Evolutionary conservation across 2,329 filamentous ascomycete genomes (phyloP), one percentile per base, ranked within the genome.

Genomic region (Didymella pomorum): DNA sequence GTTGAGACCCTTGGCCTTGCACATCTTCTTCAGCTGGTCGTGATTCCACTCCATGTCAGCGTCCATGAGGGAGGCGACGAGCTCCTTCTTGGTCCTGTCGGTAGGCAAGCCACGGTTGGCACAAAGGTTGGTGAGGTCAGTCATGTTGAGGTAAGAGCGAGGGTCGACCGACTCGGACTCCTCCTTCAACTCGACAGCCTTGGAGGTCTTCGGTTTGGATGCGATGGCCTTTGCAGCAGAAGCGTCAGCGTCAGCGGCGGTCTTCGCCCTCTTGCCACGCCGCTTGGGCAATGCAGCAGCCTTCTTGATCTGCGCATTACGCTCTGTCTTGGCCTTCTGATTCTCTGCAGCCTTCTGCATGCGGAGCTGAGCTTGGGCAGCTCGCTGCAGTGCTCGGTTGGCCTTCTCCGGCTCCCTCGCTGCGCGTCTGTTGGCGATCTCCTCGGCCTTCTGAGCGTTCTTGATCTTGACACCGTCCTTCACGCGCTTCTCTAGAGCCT

Each of bases 391-490:
- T 7, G 65, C 63, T n/a, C 64, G 64, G n/a, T 66, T 35, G 2
- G 65, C 65, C 29, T 67, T 71, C 25, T 63, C 65, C 6, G 58
- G 33, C 25, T 61, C 59, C 35, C 56, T 66, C 14, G 49, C 35
- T 2, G 58, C 64, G 16, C 62, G 63, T 33, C 56, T 60, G 16
- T 57, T 58, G 0, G 71, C 71, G 0, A 56, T 51, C 16, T 71
- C 67, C 39, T 71, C 67, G 12, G 65, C 58, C 51, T 71, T 71
- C 50, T 72, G 53, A 0, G 71, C 68, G n/a, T 63, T 64, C 20
- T 61, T 61, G 2, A 51, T 29, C 11, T 52, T 61, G 12, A 61
- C 58, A 11, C 65, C 63, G n/a, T 71, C 62, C 37, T 69, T 70
- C 39, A 64, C 37, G 8, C 61, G 63, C 11, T 57, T 63, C 46